phyloP scores from a whole-genome alignment of 2,329 filamentous ascomycete species.

The Alternaria brassicicola region DNA sequence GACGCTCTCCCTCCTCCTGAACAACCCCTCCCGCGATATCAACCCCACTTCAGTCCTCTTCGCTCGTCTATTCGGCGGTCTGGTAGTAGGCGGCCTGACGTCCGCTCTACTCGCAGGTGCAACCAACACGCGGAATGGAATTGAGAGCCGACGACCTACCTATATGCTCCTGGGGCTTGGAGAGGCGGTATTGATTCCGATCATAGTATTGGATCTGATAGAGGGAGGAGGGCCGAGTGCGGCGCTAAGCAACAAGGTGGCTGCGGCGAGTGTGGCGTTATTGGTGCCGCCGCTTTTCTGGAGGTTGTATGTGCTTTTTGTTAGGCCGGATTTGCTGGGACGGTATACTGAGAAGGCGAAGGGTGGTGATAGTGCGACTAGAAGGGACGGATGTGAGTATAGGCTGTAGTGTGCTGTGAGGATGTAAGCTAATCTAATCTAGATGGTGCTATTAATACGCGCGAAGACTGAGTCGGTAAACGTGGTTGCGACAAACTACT shows the following conservation, averaged over 20 bases:
- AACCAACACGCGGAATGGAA: conserved; percentile 32
- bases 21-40: conserved; percentile 25
- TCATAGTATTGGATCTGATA: conserved; percentile 26
- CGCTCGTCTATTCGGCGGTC: conserved; percentile 30
- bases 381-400: conserved; percentile 11
- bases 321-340: conserved; percentile 32
- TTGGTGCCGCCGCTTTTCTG: conserved; percentile 30
- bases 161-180: conserved; percentile 32
- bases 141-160: conserved; percentile 31
- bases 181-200: conserved; percentile 28
- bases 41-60: conserved; percentile 33
- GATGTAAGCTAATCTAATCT: not conserved
- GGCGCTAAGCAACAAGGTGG: conserved; percentile 29
- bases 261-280: conserved; percentile 21
- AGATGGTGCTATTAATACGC: conserved; percentile 10
- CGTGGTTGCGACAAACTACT: no score
- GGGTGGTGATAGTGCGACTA: not conserved
- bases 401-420: not conserved
- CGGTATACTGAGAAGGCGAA: conserved; percentile 21
- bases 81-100: conserved; percentile 33
- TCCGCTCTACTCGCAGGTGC: conserved; percentile 30
- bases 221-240: conserved; percentile 22
- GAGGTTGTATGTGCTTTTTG: conserved; percentile 32
- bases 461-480: not conserved
- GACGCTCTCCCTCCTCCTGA: conserved; percentile 29